Evolutionary conservation across 805 yeast species (phyloP).

Genomic region (Candida odintsovae): DNA sequence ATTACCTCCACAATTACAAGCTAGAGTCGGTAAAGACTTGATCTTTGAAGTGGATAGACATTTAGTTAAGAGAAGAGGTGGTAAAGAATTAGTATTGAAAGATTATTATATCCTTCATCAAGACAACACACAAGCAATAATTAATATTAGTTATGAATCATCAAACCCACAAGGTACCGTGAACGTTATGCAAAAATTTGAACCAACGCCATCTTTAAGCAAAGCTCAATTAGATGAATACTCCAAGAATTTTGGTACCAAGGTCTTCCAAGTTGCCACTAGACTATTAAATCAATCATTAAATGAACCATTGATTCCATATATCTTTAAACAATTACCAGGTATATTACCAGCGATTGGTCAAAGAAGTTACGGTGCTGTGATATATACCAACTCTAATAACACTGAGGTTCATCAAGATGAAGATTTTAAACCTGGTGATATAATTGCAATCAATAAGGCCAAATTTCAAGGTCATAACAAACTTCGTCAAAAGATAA

Average conservation of each 20-base stretch:
- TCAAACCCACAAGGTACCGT: constrained; percentile 50
- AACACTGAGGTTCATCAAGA: constrained; percentile 42
- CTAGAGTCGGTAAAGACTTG: constrained; percentile 41
- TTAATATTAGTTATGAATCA: constrained; percentile 52
- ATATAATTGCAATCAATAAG: constrained; percentile 67
- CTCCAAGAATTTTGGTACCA: constrained; percentile 45
- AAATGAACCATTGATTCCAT: constrained; percentile 26
- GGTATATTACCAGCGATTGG: constrained; percentile 55
- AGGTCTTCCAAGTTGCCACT: constrained; percentile 41
- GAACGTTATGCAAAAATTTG: constrained; percentile 25
- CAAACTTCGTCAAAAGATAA: constrained; percentile 49
- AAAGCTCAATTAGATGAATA: constrained; percentile 43
- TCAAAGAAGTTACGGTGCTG: constrained; percentile 64
- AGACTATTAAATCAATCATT: constrained; percentile 25
- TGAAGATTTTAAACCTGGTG: constrained; percentile 77
- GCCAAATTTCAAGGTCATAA: constrained; percentile 69
- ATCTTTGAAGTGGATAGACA: constrained; percentile 63
- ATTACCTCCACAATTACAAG: constrained; percentile 47
- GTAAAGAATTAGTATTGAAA: constrained; percentile 39
- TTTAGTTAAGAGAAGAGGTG: constrained; percentile 50
- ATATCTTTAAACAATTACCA: constrained; percentile 33
- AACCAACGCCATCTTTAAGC: constrained; percentile 40
- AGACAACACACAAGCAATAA: constrained; percentile 62
- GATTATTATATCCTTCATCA: constrained; percentile 69
- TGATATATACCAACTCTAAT: constrained; percentile 51